phyloP scores from a whole-genome alignment of 1,139 yeast genomes.

The Nakaseomyces uthaithaninus region DNA sequence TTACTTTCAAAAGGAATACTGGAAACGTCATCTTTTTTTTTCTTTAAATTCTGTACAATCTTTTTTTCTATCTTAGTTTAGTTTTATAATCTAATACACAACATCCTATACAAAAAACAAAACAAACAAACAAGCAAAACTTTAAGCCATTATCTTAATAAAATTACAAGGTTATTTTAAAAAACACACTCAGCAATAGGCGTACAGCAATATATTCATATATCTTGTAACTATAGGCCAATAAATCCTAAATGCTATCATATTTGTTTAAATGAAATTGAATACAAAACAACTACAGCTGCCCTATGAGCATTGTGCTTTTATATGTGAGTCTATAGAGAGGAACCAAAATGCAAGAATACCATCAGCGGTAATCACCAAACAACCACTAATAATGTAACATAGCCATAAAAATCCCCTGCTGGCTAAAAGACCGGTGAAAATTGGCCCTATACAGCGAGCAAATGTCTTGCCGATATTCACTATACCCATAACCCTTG shows the following conservation, averaged over 20 bases:
- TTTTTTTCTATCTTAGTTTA: constrained; percentile 11
- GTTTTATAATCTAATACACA: constrained; percentile 8
- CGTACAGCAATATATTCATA: too few species aligned
- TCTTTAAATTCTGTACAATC: constrained; percentile 14
- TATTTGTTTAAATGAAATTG: too few species aligned
- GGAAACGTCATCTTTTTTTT: constrained; percentile 5
- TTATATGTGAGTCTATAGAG: constrained; percentile 27
- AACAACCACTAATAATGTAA: constrained; percentile 54
- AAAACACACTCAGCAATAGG: too few species aligned
- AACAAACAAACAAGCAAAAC: neutral
- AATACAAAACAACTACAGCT: too few species aligned
- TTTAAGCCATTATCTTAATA: neutral
- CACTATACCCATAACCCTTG: constrained; percentile 76
- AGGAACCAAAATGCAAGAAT: constrained; percentile 30
- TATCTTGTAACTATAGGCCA: too few species aligned
- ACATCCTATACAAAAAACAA: constrained; percentile 1
- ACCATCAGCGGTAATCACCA: constrained; percentile 36
- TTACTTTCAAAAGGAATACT: constrained; percentile 4
- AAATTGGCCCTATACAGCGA: constrained; percentile 68
- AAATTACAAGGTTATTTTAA: too few species aligned
- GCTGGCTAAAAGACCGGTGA: constrained; percentile 68
- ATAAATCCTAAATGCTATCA: too few species aligned
- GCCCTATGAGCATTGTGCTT: constrained; percentile 4
- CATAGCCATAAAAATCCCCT: constrained; percentile 44
- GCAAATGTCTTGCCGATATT: constrained; percentile 82